Evolutionary conservation across 208 protist species (phyloP).

Genomic region (Leishmania guyanensis): DNA sequence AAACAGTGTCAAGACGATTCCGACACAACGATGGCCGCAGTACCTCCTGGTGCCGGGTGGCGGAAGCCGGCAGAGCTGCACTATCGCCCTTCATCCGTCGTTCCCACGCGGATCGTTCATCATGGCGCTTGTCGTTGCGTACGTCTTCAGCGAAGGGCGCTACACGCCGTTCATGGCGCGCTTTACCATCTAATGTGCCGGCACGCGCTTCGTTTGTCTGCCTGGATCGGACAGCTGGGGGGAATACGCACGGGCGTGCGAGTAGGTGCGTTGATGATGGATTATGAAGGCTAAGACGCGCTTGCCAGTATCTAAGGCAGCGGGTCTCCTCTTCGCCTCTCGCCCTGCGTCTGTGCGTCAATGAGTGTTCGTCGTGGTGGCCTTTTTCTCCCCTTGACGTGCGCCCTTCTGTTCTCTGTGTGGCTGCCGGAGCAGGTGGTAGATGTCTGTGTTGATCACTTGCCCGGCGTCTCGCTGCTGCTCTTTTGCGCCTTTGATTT

Average conservation of each 20-base stretch:
- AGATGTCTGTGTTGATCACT: background rate
- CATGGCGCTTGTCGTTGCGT: conserved; percentile 77
- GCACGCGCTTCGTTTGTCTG: background rate
- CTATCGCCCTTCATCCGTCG: conserved; percentile 84
- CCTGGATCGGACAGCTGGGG: background rate
- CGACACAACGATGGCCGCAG: conserved; percentile 85
- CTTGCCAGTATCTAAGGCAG: background rate
- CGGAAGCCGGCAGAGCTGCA: conserved; percentile 50
- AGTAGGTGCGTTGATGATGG: background rate
- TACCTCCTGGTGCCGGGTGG: conserved; percentile 66
- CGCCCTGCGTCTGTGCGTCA: background rate
- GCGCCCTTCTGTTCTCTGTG: background rate
- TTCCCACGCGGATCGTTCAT: conserved; percentile 73
- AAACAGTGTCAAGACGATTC: conserved; percentile 73
- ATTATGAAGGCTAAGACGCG: background rate
- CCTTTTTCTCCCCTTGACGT: background rate
- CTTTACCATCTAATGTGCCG: conserved; percentile 56
- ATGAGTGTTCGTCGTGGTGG: background rate
- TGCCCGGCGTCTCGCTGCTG: background rate
- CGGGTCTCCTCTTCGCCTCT: background rate
- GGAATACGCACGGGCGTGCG: background rate
- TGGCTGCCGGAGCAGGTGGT: background rate
- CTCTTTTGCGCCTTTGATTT: background rate
- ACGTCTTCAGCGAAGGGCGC: conserved; percentile 61
- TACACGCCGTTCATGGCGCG: conserved; percentile 69